Evolutionary conservation across 768 basidiomycete species (phyloP).

Genomic region (Lyophyllum atratum): DNA sequence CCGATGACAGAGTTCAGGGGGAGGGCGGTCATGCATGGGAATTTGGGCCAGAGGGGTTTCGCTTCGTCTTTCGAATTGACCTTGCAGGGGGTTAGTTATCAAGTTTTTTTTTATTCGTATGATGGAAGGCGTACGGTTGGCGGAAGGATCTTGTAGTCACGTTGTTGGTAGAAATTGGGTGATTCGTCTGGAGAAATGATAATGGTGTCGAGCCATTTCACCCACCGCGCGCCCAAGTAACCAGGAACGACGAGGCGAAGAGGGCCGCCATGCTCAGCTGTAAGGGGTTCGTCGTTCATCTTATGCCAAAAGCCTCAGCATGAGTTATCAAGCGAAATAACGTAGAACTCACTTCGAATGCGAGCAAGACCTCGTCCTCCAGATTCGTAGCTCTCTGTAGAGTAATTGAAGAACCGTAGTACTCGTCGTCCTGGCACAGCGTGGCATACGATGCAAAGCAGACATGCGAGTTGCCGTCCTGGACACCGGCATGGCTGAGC

Average conservation of each 20-base stretch:
- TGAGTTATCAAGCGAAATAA: not conserved
- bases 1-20: conserved; percentile 67
- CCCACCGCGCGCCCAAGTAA: conserved; percentile 69
- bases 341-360: conserved; percentile 49
- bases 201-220: conserved; percentile 74
- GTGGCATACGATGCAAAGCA: conserved; percentile 64
- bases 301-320: conserved; percentile 21
- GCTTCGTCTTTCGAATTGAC: conserved; percentile 49
- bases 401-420: conserved; percentile 66
- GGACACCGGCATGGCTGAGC: conserved; percentile 46
- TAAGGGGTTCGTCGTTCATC: conserved; percentile 67
- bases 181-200: conserved; percentile 56
- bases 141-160: conserved; percentile 68
- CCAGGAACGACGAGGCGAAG: conserved; percentile 71
- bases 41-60: conserved; percentile 48
- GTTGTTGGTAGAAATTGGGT: conserved; percentile 70
- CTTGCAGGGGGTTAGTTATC: conserved; percentile 25
- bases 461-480: conserved; percentile 43
- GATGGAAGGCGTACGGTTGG: conserved; percentile 38
- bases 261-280: conserved; percentile 65
- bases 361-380: conserved; percentile 57
- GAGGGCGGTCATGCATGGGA: conserved; percentile 58
- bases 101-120: conserved; percentile 3
- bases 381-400: conserved; percentile 47
- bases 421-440: conserved; percentile 59